Conservation (phyloP, 257 asterid genomes). For the Capsicum chinense region DNA sequence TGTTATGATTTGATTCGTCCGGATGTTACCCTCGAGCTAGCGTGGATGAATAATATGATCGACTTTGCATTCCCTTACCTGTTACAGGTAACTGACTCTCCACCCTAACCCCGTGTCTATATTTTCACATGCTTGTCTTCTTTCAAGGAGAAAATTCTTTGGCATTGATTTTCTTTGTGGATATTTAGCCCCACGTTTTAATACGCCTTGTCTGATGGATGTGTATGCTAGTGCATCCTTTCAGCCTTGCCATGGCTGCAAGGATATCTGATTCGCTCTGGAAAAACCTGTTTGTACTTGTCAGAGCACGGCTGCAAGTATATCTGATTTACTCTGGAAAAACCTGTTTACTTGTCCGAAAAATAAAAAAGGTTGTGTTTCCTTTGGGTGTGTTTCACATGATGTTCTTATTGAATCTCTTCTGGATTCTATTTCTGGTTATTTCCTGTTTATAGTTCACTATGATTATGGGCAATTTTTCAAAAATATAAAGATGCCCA, state of each 20-base stretch:
- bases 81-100: constrained; percentile 67
- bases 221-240: constrained; percentile 28
- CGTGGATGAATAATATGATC: constrained; percentile 94
- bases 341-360: background rate
- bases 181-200: background rate
- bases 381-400: constrained; percentile 9
- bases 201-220: constrained; percentile 2
- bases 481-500: background rate
- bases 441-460: constrained; percentile 14
- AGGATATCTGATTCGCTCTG: constrained; percentile 7
- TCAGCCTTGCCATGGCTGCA: constrained; percentile 11
- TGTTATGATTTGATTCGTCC: constrained; percentile 92
- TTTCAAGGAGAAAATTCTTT: constrained; percentile 1
- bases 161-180: background rate
- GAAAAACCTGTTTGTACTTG: background rate
- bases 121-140: background rate
- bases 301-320: background rate
- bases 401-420: constrained; percentile 14
- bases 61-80: constrained; percentile 98
- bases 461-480: constrained; percentile 10
- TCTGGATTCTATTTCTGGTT: constrained; percentile 12
- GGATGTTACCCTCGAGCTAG: constrained; percentile 95
- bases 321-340: constrained; percentile 10
- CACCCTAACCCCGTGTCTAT: background rate
- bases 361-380: background rate